Evolutionary conservation across 176 grass and related monocot genomes (phyloP).

Genomic region (Chrysopogon serrulatus): DNA sequence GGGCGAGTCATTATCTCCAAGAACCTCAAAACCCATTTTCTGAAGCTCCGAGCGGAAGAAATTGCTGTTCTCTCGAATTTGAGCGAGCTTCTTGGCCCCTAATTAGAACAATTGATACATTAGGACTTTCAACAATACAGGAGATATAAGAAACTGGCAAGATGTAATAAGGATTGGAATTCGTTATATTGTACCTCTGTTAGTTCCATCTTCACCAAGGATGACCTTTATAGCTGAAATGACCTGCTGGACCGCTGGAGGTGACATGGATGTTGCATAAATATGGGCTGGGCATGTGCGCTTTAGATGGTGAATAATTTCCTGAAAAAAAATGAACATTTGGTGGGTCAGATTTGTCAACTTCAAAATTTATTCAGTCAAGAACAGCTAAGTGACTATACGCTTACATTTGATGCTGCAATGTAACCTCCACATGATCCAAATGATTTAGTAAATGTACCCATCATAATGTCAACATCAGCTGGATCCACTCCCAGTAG

Average conservation of each 20-base stretch:
- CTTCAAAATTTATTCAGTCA: constrained; percentile 8
- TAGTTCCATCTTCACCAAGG: constrained; percentile 90
- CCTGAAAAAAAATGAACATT: constrained; percentile 38
- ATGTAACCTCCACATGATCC: constrained; percentile 92
- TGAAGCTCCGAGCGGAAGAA: constrained; percentile 92
- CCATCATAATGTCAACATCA: constrained; percentile 97
- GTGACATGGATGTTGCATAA: constrained; percentile 95
- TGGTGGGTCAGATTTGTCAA: constrained; percentile 17
- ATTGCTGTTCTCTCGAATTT: constrained; percentile 94
- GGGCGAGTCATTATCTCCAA: constrained; percentile 91
- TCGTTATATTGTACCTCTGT: constrained; percentile 54
- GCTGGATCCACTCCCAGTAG: constrained; percentile 82
- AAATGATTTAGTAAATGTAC: constrained; percentile 98
- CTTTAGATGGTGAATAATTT: constrained; percentile 90
- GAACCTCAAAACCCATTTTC: constrained; percentile 96
- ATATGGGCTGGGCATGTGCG: constrained; percentile 80
- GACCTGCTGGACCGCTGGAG: constrained; percentile 90
- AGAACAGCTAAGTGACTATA: neutral
- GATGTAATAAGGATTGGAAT: neutral
- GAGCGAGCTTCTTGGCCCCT: constrained; percentile 86
- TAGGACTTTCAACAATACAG: constrained; percentile 21
- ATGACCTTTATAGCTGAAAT: constrained; percentile 89
- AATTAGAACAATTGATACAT: constrained; percentile 23
- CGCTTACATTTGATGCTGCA: constrained; percentile 79
- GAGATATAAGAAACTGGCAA: neutral